Evolutionary conservation across 2,329 filamentous ascomycete species (phyloP).

Genomic region (Diaporthe sp.): DNA sequence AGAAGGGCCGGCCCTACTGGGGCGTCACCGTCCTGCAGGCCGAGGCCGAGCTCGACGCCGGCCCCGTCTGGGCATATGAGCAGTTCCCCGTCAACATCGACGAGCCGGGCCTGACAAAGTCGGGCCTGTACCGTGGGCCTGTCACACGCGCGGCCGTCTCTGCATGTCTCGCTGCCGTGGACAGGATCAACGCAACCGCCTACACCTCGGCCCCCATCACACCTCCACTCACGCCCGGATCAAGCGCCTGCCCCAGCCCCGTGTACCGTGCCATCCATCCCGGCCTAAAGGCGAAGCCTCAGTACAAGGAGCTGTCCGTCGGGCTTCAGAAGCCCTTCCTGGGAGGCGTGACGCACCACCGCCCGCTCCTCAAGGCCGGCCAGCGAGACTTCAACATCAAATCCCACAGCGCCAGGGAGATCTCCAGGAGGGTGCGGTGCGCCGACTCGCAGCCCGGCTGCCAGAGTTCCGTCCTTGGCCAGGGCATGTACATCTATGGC

Average conservation of each 20-base stretch:
- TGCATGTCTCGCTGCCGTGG: conserved; percentile 54
- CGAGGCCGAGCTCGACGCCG: conserved; percentile 58
- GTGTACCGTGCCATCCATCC: conserved; percentile 42
- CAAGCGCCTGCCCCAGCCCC: conserved; percentile 11
- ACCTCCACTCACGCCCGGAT: conserved; percentile 38
- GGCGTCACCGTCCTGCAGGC: conserved; percentile 57
- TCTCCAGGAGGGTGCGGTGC: conserved; percentile 58
- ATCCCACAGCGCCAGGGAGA: conserved; percentile 52
- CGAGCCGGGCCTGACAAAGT: conserved; percentile 55
- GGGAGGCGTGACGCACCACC: conserved; percentile 53
- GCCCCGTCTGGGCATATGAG: conserved; percentile 60
- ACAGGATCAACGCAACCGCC: conserved; percentile 52
- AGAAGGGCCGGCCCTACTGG: conserved; percentile 55
- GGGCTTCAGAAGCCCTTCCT: conserved; percentile 53
- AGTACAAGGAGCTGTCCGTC: conserved; percentile 50
- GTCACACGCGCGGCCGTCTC: conserved; percentile 55
- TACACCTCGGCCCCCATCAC: conserved; percentile 43
- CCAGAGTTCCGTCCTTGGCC: conserved; percentile 54
- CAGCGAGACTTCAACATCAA: conserved; percentile 55
- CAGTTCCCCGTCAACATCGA: conserved; percentile 59
- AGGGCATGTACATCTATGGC: conserved; percentile 56
- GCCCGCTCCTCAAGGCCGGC: conserved; percentile 56
- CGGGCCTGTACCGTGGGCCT: conserved; percentile 55
- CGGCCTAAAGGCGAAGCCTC: conserved; percentile 46
- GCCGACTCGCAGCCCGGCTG: conserved; percentile 59